phyloP scores from a whole-genome alignment of 441 rosid genomes.

The Adansonia gregorii region DNA sequence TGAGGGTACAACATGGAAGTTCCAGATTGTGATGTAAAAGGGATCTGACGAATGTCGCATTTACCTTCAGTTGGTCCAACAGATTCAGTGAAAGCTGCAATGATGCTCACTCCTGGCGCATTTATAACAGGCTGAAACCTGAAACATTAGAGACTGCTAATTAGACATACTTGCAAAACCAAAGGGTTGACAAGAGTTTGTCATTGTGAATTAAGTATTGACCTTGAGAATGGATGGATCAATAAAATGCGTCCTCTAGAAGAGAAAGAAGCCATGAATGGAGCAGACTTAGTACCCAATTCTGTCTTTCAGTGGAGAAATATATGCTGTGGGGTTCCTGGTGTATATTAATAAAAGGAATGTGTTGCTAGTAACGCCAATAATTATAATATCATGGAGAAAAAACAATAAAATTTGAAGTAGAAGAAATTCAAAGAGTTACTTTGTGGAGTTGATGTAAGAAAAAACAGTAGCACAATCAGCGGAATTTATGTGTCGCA shows the following conservation, averaged over 20 bases:
- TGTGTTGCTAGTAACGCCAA: not conserved
- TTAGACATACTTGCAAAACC: not conserved
- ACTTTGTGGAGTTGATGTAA: constrained; percentile 53
- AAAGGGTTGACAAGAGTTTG: not conserved
- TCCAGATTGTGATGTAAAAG: constrained; percentile 46
- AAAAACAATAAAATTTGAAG: not conserved
- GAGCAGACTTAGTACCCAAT: constrained; percentile 39
- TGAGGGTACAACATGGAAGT: constrained; percentile 75
- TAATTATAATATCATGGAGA: not conserved
- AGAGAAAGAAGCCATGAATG: constrained; percentile 55
- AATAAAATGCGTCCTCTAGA: constrained; percentile 56
- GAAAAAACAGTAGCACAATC: constrained; percentile 46
- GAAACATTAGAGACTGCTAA: not conserved
- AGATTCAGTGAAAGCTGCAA: constrained; percentile 55
- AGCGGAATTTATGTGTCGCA: constrained; percentile 49
- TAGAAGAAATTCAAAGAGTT: not conserved
- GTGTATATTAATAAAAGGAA: not conserved
- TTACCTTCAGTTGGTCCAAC: constrained; percentile 26
- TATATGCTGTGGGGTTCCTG: constrained; percentile 50
- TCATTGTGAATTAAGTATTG: not conserved
- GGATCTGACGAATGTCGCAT: constrained; percentile 32
- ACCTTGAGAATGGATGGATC: constrained; percentile 63
- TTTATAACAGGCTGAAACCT: constrained; percentile 55
- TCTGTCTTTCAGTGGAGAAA: constrained; percentile 45
- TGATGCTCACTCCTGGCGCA: constrained; percentile 60